Evolutionary conservation across 441 rosid genomes (phyloP).

Genomic region (Pelargonium cotyledonis): DNA sequence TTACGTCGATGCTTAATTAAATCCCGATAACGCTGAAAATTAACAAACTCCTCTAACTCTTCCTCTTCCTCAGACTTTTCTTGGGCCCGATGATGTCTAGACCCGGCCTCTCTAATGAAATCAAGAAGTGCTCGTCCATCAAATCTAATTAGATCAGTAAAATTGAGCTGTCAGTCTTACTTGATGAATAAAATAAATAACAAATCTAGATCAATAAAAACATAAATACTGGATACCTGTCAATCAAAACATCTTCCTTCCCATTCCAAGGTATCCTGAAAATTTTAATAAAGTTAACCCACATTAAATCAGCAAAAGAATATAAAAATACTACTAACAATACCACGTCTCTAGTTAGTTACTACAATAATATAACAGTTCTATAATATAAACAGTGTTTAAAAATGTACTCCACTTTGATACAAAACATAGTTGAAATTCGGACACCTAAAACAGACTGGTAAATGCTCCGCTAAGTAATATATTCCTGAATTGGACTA

Average conservation of each 20-base stretch:
- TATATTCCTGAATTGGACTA: too few species aligned
- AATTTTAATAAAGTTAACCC: not conserved
- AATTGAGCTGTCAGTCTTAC: not conserved
- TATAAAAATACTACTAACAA: too few species aligned
- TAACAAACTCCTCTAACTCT: slow-evolving; percentile 98
- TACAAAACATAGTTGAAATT: too few species aligned
- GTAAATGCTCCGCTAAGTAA: too few species aligned
- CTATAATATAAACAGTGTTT: too few species aligned
- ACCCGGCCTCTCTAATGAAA: not conserved
- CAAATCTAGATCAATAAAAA: not conserved
- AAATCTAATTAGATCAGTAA: not conserved
- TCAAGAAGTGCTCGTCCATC: not conserved
- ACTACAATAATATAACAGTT: too few species aligned
- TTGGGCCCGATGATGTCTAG: slow-evolving; percentile 25
- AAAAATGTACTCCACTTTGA: too few species aligned
- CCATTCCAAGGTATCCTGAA: slow-evolving; percentile 4
- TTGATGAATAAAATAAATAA: not conserved
- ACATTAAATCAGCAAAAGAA: not conserved
- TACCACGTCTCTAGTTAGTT: not conserved
- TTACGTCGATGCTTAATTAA: slow-evolving; percentile 98
- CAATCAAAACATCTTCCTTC: slow-evolving; percentile 5
- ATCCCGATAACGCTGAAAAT: slow-evolving; percentile 99
- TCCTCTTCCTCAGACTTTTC: slow-evolving; percentile 81
- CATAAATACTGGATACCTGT: not conserved
- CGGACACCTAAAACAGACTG: too few species aligned